A percentile compares a stretch with the other conserved stretches of the same genome.
These are phyloP conservation scores for Andrographis paniculata DNA, from an alignment of 305 asterid genomes.

Conservation along the genomic window DNA sequence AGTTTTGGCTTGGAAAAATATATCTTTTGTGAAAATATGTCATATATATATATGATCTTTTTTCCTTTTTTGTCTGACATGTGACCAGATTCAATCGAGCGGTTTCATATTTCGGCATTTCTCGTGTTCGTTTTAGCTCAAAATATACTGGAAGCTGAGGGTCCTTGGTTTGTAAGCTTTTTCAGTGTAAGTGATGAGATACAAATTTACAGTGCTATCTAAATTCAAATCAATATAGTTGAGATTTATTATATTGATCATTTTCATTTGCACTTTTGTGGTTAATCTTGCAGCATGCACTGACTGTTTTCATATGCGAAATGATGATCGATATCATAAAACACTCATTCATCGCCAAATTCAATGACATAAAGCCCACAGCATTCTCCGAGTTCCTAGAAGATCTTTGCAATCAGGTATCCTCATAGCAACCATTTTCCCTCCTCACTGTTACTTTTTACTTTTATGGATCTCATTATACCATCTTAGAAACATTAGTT, in stretches of 20 bases:
- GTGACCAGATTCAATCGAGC: conserved; percentile 79
- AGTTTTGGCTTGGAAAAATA: too few species aligned
- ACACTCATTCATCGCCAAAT: conserved; percentile 92
- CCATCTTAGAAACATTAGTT: not conserved
- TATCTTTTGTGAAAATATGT: not conserved
- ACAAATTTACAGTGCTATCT: not conserved
- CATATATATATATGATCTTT: not conserved
- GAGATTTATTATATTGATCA: not conserved
- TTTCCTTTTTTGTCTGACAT: not conserved
- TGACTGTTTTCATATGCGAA: conserved; percentile 77
- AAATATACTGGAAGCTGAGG: conserved; percentile 91
- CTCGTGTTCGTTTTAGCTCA: conserved; percentile 95
- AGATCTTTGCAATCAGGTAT: conserved; percentile 98
- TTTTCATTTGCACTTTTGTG: not conserved
- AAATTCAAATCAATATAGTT: not conserved
- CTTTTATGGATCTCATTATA: not conserved
- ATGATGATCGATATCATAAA: conserved; percentile 87
- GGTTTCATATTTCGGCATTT: conserved; percentile 94
- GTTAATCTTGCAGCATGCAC: conserved; percentile 71
- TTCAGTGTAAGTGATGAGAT: conserved; percentile 47
- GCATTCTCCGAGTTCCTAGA: conserved; percentile 91
- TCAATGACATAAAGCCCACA: conserved; percentile 87
- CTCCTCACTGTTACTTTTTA: not conserved
- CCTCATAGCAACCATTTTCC: not conserved
- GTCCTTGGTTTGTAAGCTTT: conserved; percentile 90